phyloP scores from a whole-genome alignment of 1,284 basidiomycete genomes.

The Fomitopsis pinicola region DNA sequence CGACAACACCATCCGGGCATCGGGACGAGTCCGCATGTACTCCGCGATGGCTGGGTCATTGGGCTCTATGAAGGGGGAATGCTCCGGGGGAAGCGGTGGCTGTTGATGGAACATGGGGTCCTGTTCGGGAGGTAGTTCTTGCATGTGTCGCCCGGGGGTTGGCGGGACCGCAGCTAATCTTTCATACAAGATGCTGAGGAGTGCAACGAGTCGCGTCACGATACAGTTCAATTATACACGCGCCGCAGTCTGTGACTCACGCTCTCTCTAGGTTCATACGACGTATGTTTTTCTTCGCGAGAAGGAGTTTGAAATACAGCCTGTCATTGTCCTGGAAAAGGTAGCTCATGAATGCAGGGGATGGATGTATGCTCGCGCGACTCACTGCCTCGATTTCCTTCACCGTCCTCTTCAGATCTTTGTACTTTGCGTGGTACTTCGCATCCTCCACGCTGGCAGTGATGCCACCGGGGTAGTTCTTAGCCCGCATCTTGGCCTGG shows the following conservation, averaged over 20 bases:
- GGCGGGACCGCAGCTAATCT: slow-evolving; percentile 59
- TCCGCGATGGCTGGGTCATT: slow-evolving; percentile 42
- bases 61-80: slow-evolving; percentile 25
- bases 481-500: slow-evolving; percentile 41
- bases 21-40: slow-evolving; percentile 41
- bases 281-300: slow-evolving; percentile 83
- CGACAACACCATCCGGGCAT: slow-evolving; percentile 37
- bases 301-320: slow-evolving; percentile 75
- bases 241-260: slow-evolving; percentile 45
- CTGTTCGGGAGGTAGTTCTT: slow-evolving; percentile 24
- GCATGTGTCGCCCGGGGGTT: slow-evolving; percentile 38
- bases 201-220: slow-evolving; percentile 1
- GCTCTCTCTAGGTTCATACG: slow-evolving; percentile 87
- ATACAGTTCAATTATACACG: slow-evolving; percentile 11
- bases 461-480: slow-evolving; percentile 54
- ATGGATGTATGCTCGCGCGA: slow-evolving; percentile 14
- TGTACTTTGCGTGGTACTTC: slow-evolving; percentile 89
- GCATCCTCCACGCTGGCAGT: slow-evolving; percentile 80
- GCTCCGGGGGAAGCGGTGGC: slow-evolving; percentile 31
- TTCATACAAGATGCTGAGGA: slow-evolving; percentile 68
- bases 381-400: slow-evolving; percentile 81
- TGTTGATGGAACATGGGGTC: slow-evolving; percentile 23
- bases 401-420: slow-evolving; percentile 85
- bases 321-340: slow-evolving; percentile 77
- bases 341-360: slow-evolving; percentile 2